These are phyloP conservation scores for Vanrija sp. DNA, from an alignment of 1,284 basidiomycete species.

Conservation along the genomic window DNA sequence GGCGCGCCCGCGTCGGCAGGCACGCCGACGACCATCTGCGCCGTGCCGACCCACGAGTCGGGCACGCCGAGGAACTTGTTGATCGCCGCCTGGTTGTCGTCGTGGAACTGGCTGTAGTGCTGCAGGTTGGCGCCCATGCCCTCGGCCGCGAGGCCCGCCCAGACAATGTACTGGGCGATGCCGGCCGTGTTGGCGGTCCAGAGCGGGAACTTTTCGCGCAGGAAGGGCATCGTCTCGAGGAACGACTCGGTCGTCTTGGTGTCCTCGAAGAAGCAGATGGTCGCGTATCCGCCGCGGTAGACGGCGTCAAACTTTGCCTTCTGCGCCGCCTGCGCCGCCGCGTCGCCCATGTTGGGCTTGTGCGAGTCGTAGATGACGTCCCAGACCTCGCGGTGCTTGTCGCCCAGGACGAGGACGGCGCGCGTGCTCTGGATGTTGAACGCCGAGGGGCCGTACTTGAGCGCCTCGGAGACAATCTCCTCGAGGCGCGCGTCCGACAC, in stretches of 20 bases:
- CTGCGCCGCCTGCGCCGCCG: conserved; percentile 8
- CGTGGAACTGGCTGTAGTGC: conserved; percentile 25
- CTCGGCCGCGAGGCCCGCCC: conserved; percentile 45
- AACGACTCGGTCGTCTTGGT: conserved; percentile 49
- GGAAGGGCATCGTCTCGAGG: conserved; percentile 45
- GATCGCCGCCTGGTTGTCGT: conserved; percentile 26
- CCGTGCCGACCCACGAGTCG: conserved; percentile 36
- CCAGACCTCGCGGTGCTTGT: conserved; percentile 51
- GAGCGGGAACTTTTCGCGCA: conserved; percentile 9
- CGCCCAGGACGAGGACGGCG: conserved; percentile 50
- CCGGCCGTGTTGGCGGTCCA: conserved; percentile 19
- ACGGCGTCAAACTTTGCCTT: conserved; percentile 31
- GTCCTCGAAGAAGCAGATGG: conserved; percentile 53
- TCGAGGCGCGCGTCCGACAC: conserved; percentile 46
- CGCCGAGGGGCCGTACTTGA: conserved; percentile 50
- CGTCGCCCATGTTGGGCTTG: conserved; percentile 11
- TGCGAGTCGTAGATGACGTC: conserved; percentile 31
- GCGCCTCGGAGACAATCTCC: conserved; percentile 46
- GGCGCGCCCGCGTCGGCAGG: conserved; percentile 10
- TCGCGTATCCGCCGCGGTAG: conserved; percentile 50
- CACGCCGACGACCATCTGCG: conserved; percentile 48
- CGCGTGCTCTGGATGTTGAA: conserved; percentile 53
- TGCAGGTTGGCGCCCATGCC: conserved; percentile 48
- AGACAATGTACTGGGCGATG: conserved; percentile 45
- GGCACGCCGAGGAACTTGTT: conserved; percentile 38